Base-by-base conservation (phyloP, 306 rosid genomes). In the Trifolium subterraneum region DNA sequence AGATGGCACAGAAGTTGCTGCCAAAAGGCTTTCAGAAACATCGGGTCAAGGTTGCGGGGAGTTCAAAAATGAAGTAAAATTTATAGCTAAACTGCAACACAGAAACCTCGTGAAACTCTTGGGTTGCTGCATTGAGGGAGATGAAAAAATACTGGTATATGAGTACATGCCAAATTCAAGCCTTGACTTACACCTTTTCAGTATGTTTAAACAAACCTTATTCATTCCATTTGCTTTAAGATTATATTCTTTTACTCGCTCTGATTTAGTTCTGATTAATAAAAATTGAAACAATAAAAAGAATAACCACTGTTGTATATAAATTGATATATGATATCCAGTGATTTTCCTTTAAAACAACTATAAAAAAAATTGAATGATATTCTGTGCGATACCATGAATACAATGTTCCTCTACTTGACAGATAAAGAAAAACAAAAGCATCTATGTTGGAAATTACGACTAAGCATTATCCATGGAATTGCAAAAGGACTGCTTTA, bases 1-100 rank as follows among this genome's bases (percentile, higher is more conserved):
- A 33, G 77, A 85, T 74, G 90, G 93, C 10, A 83, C 78, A 60
- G 67, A 67, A 67, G 77, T 87, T 23, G 91, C 93, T 0, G 85
- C 85, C 3, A 90, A 90, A 77, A 85, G 91, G 55, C 85, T 88
- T 7, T 80, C 90, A 10, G 42, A 56, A 65, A 72, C 71, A 31
- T 90, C 91, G 4, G 36, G 77, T 31, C 96, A 88, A 72, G 93
- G 96, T 13, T 66, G 54, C 8, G 59, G 80, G 47, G 96, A 90
- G 79, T 82, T 88, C 33, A 88, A 67, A 64, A 90, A 90, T 72
- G 91, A 90, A 81, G 78, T 81, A 10, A 36, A 45, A 10, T 76
- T 81, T 19, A 81, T 76, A 56, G 85, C 81, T 19, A 76, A 81
- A 65, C 47, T 81, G 76, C 96, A 90, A 55, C 93, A 86, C 7